Percentiles rank a stretch among this genome's conserved stretches.
phyloP scores from a whole-genome alignment of 441 rosid genomes.

The Bruguiera hainesii region DNA sequence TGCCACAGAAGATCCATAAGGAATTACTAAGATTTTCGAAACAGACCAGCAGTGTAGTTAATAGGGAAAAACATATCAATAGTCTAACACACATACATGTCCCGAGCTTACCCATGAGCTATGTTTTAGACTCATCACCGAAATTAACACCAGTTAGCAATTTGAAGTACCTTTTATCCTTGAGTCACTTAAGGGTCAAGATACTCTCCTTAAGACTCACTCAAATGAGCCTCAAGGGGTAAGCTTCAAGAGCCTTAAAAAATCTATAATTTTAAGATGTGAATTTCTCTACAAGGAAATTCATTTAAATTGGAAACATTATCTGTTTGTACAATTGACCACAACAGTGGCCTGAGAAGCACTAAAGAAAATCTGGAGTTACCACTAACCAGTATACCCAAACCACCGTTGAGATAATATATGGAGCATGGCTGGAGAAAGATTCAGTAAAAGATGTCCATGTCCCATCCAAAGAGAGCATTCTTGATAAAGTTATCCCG shows the following conservation, averaged over 20 bases:
- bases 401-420: constrained; percentile 56
- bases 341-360: neutral
- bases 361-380: constrained; percentile 15
- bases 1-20: constrained; percentile 10
- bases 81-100: no score
- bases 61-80: constrained; percentile 2
- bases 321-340: neutral
- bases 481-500: constrained; percentile 68
- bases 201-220: constrained; percentile 6
- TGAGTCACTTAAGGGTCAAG: constrained; percentile 9
- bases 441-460: constrained; percentile 69
- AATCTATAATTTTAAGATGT: neutral
- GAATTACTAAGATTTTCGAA: constrained; percentile 4
- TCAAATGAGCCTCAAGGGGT: constrained; percentile 8
- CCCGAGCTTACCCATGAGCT: no score
- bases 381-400: constrained; percentile 84
- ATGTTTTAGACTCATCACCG: no score
- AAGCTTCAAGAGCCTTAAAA: constrained; percentile 12
- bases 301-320: neutral
- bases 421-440: constrained; percentile 55
- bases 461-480: constrained; percentile 77
- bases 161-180: neutral
- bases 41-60: neutral
- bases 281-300: constrained; percentile 4
- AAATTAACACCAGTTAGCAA: no score